Base-by-base conservation (phyloP, 2,329 filamentous ascomycete species). In the Aphanocladium album region DNA sequence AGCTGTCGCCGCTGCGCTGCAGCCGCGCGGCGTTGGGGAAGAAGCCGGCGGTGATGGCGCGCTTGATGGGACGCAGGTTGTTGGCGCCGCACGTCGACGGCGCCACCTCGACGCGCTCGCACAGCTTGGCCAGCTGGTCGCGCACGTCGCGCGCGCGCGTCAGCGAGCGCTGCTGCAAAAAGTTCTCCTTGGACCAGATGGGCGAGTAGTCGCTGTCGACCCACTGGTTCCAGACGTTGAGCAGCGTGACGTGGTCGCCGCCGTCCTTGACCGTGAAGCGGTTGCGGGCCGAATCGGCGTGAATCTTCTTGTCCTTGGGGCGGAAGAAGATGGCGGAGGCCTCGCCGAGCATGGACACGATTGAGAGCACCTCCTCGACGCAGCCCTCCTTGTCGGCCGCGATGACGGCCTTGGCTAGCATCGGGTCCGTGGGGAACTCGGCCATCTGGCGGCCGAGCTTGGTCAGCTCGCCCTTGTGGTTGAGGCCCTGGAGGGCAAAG, bases 201-300 rank as follows among this genome's bases (percentile, higher is more conserved):
- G 86, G 87, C 55, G 86, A 90, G 75, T 91, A 99, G 74, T 96
- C 93, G 53, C 86, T 88, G 71, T 98, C 93, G 1, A 93, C 90
- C 89, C 92, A 99, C 72, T 96, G 90, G 68, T 95, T 93, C 87
- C 89, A 99, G 67, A 99, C 89, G 69, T 96, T 96, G 52, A 98
- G 84, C 1, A 96, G 83, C 0, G 91, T 92, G 5, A 95, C 72
- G 68, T 96, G 90, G 71, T 99, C 95, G 46, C 95, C 95, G 39
- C 93, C 93, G 63, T 96, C 92, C 67, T 91, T 91, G 71, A 93
- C 80, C 0, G 91, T 96, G 75, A 98, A 98, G 1, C 93, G 86
- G 39, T 89, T 88, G 16, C 92, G 87, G 0, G 95, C 95, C 63
- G 89, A 91, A 73, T 99, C 93, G 14, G 95, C 95, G 69, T 97